These are phyloP conservation scores for Smittium culicis DNA, from an alignment of 371 early-diverging fungal species.

Conservation along the genomic window DNA sequence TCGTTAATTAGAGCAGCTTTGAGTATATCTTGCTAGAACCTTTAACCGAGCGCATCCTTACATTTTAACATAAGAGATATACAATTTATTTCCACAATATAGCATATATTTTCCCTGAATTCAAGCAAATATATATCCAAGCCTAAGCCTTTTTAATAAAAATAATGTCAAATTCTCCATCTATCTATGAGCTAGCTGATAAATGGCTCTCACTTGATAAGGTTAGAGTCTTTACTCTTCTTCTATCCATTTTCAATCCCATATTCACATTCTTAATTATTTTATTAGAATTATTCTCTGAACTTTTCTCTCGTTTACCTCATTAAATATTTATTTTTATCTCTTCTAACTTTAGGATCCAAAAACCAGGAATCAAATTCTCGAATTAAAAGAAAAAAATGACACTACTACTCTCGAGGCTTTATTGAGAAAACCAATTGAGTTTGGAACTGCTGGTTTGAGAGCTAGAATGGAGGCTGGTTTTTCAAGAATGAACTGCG, in stretches of 20 bases:
- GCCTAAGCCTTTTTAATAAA: not conserved
- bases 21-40: too few species aligned
- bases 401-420: slow-evolving; percentile 44
- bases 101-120: too few species aligned
- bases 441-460: slow-evolving; percentile 85
- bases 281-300: slow-evolving; percentile 4
- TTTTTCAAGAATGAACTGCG: slow-evolving; percentile 85
- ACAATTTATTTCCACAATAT: too few species aligned
- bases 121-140: too few species aligned
- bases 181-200: slow-evolving; percentile 20
- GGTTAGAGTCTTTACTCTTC: slow-evolving; percentile 26
- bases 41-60: too few species aligned
- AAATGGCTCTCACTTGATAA: slow-evolving; percentile 58
- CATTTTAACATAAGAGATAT: too few species aligned
- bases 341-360: slow-evolving; percentile 42
- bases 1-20: too few species aligned
- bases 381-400: slow-evolving; percentile 17
- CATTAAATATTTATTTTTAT: not conserved
- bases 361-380: slow-evolving; percentile 30
- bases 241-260: not conserved
- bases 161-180: slow-evolving; percentile 5
- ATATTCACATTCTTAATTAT: not conserved
- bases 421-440: slow-evolving; percentile 56
- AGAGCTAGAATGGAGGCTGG: slow-evolving; percentile 91
- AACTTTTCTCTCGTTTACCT: not conserved